Base-by-base conservation (phyloP, 441 rosid genomes). In the Macaranga tanarius region DNA sequence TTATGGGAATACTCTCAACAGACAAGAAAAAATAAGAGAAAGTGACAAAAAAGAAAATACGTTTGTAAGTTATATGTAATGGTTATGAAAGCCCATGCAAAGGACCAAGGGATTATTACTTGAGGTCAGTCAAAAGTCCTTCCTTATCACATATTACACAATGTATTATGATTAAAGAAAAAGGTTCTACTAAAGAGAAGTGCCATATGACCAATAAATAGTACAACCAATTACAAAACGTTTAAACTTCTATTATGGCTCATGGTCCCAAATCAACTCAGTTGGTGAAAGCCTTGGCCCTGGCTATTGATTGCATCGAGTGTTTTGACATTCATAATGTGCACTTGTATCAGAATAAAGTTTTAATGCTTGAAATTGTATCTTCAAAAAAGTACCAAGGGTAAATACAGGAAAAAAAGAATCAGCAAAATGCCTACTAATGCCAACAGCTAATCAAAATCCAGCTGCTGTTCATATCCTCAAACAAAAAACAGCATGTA, bases 11-110 rank as follows among this genome's bases (percentile, higher is more conserved):
- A 23, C 19, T 62, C 42, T 73, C 40, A 48, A 62, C 20, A 60
- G 28, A 72, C 44, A 75, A 60, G 47, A 71, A 61, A 0, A 63
- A 57, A 34, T 31, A 68, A 26, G 64, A 54, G 64, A 47, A 26
- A 45, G 17, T 31, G 31, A 65, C 48, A 72, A 62, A n/a, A 23
- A 11, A 62, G 1, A 59, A 42, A 51, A 9, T 45, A 57, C 3
- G 73, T 45, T 44, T 16, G 23, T 65, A 69, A 52, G 55, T 58
- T 70, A 72, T 64, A 63, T 54, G 77, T 22, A 68, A 31, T 51
- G 65, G 51, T 34, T 34, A 34, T 34, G 38, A 34, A 34, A 34
- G 6, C 6, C 38, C 62, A 57, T n/a, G 67, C 20, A 60, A 50
- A 23, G 17, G 15, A 65, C 40, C 63, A 72, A 75, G 73, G 65